Percentiles rank a stretch among this genome's conserved stretches.
These are phyloP conservation scores for Colletotrichum ledebouriae DNA, from an alignment of 2,329 filamentous ascomycete species.

Conservation along the genomic window DNA sequence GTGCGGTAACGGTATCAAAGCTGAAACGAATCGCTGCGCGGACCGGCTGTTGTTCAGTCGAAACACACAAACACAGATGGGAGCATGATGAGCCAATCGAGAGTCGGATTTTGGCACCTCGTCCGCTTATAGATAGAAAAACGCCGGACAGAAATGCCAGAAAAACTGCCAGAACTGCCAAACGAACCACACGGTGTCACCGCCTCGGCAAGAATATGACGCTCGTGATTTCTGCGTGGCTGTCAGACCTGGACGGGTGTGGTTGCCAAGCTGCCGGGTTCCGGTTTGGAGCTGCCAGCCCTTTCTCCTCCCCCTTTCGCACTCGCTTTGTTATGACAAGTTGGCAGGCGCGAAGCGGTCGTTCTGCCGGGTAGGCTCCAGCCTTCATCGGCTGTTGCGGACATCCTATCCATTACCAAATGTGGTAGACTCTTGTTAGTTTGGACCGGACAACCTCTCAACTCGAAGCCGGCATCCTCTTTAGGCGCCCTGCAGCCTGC, in stretches of 20 bases:
- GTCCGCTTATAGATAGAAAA: not conserved
- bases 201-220: slow-evolving; percentile 12
- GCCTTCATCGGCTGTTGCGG: not conserved
- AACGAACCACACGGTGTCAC: slow-evolving; percentile 1
- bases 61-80: slow-evolving; percentile 32
- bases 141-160: not conserved
- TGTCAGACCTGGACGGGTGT: not conserved
- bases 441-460: not conserved
- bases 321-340: slow-evolving; percentile 19
- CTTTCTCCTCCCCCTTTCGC: not conserved
- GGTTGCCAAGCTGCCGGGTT: slow-evolving; percentile 21
- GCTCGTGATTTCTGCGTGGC: slow-evolving; percentile 12
- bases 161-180: slow-evolving; percentile 17
- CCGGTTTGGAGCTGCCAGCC: not conserved
- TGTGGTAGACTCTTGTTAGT: not conserved
- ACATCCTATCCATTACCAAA: slow-evolving; percentile 25
- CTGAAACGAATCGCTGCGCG: slow-evolving; percentile 34
- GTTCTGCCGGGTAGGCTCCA: not conserved
- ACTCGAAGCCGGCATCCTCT: not conserved
- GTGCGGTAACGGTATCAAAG: slow-evolving; percentile 27
- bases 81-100: slow-evolving; percentile 28
- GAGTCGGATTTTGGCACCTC: slow-evolving; percentile 10
- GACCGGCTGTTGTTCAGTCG: slow-evolving; percentile 30
- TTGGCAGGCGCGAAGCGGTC: slow-evolving; percentile 1
- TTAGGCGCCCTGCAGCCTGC: not conserved